Evolutionary conservation across 163 green algal genomes (phyloP).

Genomic region (Prototheca wickerhamii): DNA sequence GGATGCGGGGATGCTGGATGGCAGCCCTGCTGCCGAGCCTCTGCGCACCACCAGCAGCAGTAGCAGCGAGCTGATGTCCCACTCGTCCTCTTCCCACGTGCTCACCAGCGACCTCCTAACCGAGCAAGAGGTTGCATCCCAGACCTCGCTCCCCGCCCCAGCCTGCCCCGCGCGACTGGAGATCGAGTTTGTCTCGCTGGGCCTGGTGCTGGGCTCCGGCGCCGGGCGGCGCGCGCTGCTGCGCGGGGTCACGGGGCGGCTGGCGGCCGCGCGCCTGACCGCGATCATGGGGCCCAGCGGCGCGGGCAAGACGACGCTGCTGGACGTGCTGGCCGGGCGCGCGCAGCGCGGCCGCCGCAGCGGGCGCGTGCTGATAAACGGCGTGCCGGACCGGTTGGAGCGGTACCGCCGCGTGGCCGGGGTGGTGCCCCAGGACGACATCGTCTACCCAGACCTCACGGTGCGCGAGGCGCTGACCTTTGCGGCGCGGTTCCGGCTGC

Average conservation of each 20-base stretch:
- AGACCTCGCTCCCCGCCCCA: conserved; percentile 15
- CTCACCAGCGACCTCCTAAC: background rate
- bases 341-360: conserved; percentile 4
- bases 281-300: conserved; percentile 62
- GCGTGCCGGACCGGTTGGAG: conserved; percentile 20
- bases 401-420: conserved; percentile 45
- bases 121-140: background rate
- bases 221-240: conserved; percentile 34
- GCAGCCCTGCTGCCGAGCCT: too few species aligned
- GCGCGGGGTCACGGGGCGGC: conserved; percentile 30
- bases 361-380: conserved; percentile 31
- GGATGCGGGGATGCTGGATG: too few species aligned
- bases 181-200: conserved; percentile 31
- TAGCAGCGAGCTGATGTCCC: background rate
- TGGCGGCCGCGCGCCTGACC: conserved; percentile 33
- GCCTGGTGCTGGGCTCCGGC: conserved; percentile 25
- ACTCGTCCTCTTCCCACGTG: background rate
- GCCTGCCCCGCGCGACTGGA: conserved; percentile 7
- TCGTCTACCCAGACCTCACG: conserved; percentile 62
- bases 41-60: too few species aligned
- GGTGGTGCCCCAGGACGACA: conserved; percentile 78
- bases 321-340: conserved; percentile 57
- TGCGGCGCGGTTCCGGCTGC: conserved; percentile 31
- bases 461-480: conserved; percentile 57
- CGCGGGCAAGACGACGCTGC: conserved; percentile 68